Evolutionary conservation across 495 filamentous ascomycete genomes (phyloP).

Genomic region (Hypoxylon cercidicola): DNA sequence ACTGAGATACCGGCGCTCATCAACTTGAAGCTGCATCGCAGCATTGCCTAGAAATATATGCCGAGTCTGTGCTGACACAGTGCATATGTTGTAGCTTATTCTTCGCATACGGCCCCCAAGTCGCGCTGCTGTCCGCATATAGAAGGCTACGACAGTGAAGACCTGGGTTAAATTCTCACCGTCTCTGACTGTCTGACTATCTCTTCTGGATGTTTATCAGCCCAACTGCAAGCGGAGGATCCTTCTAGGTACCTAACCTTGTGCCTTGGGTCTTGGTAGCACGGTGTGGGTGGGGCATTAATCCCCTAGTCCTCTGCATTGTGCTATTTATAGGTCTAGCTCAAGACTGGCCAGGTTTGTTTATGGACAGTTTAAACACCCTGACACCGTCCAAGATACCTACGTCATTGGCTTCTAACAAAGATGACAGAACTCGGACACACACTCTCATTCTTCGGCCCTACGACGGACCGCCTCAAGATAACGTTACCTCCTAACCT

Average conservation of each 20-base stretch:
- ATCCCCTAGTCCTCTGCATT: slow-evolving; percentile 18
- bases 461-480: slow-evolving; percentile 4
- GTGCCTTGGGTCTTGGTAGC: slow-evolving; percentile 4
- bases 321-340: slow-evolving; percentile 37
- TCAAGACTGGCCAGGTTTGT: neutral
- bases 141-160: neutral
- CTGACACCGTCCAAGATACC: neutral
- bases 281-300: slow-evolving; percentile 30
- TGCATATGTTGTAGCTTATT: slow-evolving; percentile 12
- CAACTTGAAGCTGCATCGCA: slow-evolving; percentile 1
- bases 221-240: slow-evolving; percentile 19
- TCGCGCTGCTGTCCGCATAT: slow-evolving; percentile 4
- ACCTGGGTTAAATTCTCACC: neutral
- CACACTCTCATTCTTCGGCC: neutral
- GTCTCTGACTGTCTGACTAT: neutral
- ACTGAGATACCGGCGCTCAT: slow-evolving; percentile 10
- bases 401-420: slow-evolving; percentile 25
- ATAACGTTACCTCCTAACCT: neutral
- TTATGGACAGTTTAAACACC: no score
- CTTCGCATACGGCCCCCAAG: slow-evolving; percentile 22
- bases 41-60: slow-evolving; percentile 1
- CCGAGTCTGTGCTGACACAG: slow-evolving; percentile 1
- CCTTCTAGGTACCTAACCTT: slow-evolving; percentile 14
- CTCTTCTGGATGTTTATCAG: no score
- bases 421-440: no score